phyloP scores from a whole-genome alignment of 2,329 filamentous ascomycete species.

The Fusarium robinianum region DNA sequence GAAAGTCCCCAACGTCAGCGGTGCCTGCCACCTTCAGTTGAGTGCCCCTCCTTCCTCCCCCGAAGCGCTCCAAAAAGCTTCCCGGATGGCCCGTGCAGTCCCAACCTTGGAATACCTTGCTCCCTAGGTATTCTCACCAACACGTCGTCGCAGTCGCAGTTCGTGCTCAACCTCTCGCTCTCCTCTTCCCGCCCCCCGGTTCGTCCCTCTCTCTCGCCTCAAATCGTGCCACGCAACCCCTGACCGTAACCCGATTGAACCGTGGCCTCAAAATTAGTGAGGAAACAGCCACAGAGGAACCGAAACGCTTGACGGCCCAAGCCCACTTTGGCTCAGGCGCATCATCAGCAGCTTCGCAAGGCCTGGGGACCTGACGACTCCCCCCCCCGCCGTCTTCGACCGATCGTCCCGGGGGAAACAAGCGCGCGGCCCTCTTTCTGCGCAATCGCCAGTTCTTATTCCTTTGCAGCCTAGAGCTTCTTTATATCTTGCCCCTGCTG shows the following conservation, averaged over 20 bases:
- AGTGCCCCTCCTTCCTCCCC: background rate
- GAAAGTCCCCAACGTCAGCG: slow-evolving; percentile 34
- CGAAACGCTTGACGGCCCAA: slow-evolving; percentile 27
- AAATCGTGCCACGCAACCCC: slow-evolving; percentile 23
- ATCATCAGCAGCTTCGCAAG: slow-evolving; percentile 25
- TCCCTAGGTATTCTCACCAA: slow-evolving; percentile 22
- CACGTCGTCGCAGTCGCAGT: slow-evolving; percentile 10
- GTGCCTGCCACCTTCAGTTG: slow-evolving; percentile 26
- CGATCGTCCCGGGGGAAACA: slow-evolving; percentile 35
- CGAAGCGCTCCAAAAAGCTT: slow-evolving; percentile 21
- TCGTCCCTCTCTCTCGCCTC: slow-evolving; percentile 8
- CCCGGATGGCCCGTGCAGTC: slow-evolving; percentile 30
- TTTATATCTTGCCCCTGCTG: slow-evolving; percentile 9
- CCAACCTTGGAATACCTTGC: too few species aligned
- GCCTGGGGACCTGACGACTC: slow-evolving; percentile 15
- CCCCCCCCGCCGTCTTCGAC: slow-evolving; percentile 24
- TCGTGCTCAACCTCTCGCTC: slow-evolving; percentile 4
- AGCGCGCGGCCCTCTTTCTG: slow-evolving; percentile 10
- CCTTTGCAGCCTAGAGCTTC: slow-evolving; percentile 17
- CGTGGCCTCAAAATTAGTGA: slow-evolving; percentile 16
- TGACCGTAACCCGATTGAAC: slow-evolving; percentile 31
- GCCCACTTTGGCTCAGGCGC: slow-evolving; percentile 26
- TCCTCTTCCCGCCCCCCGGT: slow-evolving; percentile 12
- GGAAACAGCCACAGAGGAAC: slow-evolving; percentile 16
- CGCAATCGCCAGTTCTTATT: slow-evolving; percentile 8